These are phyloP conservation scores for Eucalyptus erythrocorys DNA, from an alignment of 345 rosid genomes.

Conservation along the genomic window DNA sequence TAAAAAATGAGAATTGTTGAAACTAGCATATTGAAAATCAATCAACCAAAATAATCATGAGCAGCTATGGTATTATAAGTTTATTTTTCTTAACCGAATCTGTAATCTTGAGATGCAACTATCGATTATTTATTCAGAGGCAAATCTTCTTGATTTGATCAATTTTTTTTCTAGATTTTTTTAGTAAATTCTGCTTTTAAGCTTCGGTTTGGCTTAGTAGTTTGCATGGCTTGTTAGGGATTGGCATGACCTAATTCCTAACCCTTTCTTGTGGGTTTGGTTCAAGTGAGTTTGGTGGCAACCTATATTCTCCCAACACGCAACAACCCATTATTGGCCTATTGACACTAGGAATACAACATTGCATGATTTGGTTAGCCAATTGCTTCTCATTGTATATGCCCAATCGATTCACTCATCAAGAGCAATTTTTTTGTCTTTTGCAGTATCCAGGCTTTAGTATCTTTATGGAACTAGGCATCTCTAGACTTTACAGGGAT, in stretches of 20 bases:
- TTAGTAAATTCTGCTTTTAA: neutral
- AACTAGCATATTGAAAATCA: too few relatives aligned
- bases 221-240: neutral
- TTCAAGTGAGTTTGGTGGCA: too few relatives aligned
- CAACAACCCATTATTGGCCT: neutral
- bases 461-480: neutral
- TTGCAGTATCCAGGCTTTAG: fast-evolving
- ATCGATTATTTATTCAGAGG: neutral
- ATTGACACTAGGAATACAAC: neutral
- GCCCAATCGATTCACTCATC: neutral
- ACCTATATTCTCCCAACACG: neutral
- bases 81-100: neutral
- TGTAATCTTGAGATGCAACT: neutral
- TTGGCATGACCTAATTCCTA: neutral
- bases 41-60: neutral
- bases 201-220: neutral
- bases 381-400: neutral
- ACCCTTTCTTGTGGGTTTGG: neutral
- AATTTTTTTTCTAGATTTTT: neutral
- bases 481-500: neutral
- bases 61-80: neutral
- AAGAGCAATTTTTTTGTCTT: neutral
- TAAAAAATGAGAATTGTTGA: too few relatives aligned
- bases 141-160: neutral
- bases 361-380: neutral